Evolutionary conservation across 495 filamentous ascomycete species (phyloP), one percentile per base, ranked within the genome.

Genomic region (Aspergillus nanangensis): DNA sequence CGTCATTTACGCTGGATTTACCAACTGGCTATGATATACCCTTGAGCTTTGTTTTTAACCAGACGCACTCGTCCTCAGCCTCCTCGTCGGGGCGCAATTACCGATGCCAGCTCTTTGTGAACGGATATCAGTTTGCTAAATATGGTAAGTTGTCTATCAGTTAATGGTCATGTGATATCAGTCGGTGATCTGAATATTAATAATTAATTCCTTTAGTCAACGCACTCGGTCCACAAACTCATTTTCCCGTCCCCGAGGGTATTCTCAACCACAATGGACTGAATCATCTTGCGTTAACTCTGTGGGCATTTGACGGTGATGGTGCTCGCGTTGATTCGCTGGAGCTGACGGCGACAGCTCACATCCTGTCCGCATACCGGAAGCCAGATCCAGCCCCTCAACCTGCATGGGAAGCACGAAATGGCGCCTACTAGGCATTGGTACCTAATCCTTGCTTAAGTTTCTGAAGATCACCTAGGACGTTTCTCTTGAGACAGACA

Each of bases 111-210:
- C 53, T 87, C 2, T 88, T 67, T 50, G 72, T 88, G 33, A 87
- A 87, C 56, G 84, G 85, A 4, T 88, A 74, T 49, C 82, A 87
- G 55, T 87, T 79, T 55, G 83, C 83, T 5, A 82, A 85, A 58
- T 82, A 82, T 41, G 48, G 56, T 62, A 50, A 19, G 50, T 56
- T 9, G 9, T 8, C 8, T 29, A 25, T 24, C 27, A 10, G 5
- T 33, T 18, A 8, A 17, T 13, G 8, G 33, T 9, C 14, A 10
- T 20, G 22, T 5, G 15, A 32, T 34, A 36, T 34, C 35, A n/a
- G n/a, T n/a, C n/a, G n/a, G n/a, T n/a, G n/a, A n/a, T n/a, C n/a
- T n/a, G n/a, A n/a, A n/a, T n/a, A n/a, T n/a, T n/a, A n/a, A n/a
- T 18, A 33, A 21, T 15, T 44, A 29, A 17, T 8, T 17, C 7